Conservation (phyloP, 495 filamentous ascomycete species). For the Stereocaulon alpinum region DNA sequence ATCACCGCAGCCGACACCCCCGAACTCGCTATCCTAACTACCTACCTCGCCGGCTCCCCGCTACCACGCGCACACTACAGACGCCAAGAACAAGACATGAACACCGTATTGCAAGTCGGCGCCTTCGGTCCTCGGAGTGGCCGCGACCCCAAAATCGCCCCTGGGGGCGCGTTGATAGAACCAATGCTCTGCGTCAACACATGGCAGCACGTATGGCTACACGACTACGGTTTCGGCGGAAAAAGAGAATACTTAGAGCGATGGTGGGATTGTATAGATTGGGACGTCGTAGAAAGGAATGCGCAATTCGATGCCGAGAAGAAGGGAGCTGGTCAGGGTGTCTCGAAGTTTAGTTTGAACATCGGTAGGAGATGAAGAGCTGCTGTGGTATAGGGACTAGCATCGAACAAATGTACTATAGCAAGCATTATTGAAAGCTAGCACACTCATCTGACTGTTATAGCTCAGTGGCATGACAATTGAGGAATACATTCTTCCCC, state of each 20-base stretch:
- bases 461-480: too few species aligned
- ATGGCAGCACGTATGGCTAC: slow-evolving; percentile 91
- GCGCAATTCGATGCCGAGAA: background rate
- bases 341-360: background rate
- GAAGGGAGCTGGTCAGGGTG: background rate
- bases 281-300: slow-evolving; percentile 50
- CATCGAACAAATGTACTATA: too few species aligned
- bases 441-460: too few species aligned
- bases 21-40: slow-evolving; percentile 64
- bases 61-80: slow-evolving; percentile 77
- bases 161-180: slow-evolving; percentile 58
- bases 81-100: slow-evolving; percentile 69
- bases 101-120: slow-evolving; percentile 42
- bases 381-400: background rate
- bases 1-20: slow-evolving; percentile 23
- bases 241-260: slow-evolving; percentile 65
- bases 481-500: too few species aligned
- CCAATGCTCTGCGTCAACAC: slow-evolving; percentile 87
- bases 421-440: too few species aligned
- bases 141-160: slow-evolving; percentile 38
- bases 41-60: slow-evolving; percentile 85
- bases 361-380: background rate
- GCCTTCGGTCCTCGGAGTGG: slow-evolving; percentile 40
- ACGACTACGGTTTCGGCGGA: slow-evolving; percentile 69
- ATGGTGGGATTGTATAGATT: slow-evolving; percentile 87